phyloP scores from a whole-genome alignment of 371 early-diverging fungal species.

The Mucor racemosus region DNA sequence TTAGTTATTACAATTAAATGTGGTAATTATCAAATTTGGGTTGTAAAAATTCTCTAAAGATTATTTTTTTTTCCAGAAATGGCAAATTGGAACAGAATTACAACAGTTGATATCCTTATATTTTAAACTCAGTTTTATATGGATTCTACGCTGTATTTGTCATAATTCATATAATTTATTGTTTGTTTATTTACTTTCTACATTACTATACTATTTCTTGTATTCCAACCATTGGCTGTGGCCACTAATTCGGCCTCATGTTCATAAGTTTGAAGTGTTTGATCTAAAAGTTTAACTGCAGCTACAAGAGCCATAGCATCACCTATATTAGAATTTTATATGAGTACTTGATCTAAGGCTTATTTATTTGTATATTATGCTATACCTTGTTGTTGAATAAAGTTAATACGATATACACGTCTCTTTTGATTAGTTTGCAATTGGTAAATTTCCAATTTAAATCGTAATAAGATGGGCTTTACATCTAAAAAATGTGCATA shows the following conservation, averaged over 20 bases:
- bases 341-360: background rate
- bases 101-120: too few species aligned
- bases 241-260: conserved; percentile 43
- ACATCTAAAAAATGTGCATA: conserved; percentile 14
- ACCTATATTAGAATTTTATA: conserved; percentile 20
- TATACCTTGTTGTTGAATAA: conserved; percentile 53
- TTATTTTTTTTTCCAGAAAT: too few species aligned
- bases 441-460: conserved; percentile 43
- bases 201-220: conserved; percentile 12
- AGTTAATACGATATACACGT: conserved; percentile 40
- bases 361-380: background rate
- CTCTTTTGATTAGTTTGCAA: conserved; percentile 25
- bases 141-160: background rate
- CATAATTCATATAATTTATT: conserved; percentile 3
- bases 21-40: too few species aligned
- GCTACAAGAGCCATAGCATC: conserved; percentile 49
- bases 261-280: conserved; percentile 44
- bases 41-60: too few species aligned
- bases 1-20: too few species aligned
- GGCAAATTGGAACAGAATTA: too few species aligned
- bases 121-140: too few species aligned
- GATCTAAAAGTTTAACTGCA: conserved; percentile 45
- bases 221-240: conserved; percentile 40
- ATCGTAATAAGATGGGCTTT: conserved; percentile 38
- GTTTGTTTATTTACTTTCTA: conserved; percentile 5